Conservation (phyloP, 2,329 filamentous ascomycete species). For the Dactylella cylindrospora region DNA sequence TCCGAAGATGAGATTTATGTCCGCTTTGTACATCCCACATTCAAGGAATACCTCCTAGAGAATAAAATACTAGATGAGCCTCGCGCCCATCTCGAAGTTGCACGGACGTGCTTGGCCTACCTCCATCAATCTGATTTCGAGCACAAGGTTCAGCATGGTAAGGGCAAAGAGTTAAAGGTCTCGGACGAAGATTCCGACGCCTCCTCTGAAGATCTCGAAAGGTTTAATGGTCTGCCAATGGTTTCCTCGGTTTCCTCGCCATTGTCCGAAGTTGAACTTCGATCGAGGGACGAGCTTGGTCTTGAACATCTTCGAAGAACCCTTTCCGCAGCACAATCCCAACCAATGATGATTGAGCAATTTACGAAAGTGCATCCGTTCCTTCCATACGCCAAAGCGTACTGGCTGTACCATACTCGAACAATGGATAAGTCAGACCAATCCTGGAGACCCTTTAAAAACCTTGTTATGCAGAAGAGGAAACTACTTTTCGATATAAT, state of each 20-base stretch:
- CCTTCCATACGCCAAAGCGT: slow-evolving; percentile 1
- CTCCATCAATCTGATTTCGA: not conserved
- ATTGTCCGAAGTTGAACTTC: not conserved
- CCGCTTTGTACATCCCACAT: slow-evolving; percentile 1
- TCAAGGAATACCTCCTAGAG: slow-evolving; percentile 1
- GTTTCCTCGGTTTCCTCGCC: not conserved
- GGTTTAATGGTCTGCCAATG: not conserved
- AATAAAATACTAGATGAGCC: slow-evolving; percentile 5
- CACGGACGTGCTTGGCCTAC: not conserved
- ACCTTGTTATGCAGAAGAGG: not conserved
- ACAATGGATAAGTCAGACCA: slow-evolving; percentile 9
- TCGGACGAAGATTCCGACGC: too few relatives aligned
- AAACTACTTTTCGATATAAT: not conserved
- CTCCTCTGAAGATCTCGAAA: too few relatives aligned
- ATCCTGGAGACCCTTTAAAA: not conserved
- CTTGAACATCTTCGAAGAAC: too few relatives aligned
- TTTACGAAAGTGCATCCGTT: not conserved
- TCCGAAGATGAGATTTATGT: not conserved
- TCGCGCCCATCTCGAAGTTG: slow-evolving; percentile 4
- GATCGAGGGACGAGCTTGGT: too few relatives aligned
- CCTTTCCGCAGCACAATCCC: too few relatives aligned
- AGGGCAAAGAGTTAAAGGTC: not conserved
- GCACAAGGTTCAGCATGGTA: not conserved
- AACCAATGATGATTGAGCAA: not conserved
- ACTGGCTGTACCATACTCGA: slow-evolving; percentile 9